phyloP scores from a whole-genome alignment of 179 eudicot genomes.

The Carnegiea gigantea region DNA sequence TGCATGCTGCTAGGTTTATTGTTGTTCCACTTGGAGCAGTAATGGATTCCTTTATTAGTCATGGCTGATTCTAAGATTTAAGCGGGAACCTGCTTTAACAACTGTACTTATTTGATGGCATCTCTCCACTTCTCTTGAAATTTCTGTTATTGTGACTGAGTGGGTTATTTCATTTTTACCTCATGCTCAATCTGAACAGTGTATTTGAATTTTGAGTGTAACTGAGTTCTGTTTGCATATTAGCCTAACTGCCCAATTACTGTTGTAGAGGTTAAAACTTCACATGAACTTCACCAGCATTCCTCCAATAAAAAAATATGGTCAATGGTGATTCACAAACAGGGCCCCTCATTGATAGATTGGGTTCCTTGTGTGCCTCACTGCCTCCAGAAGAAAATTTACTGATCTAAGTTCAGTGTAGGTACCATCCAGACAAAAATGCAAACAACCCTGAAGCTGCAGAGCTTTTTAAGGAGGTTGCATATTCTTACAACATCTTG shows the following conservation, averaged over 20 bases:
- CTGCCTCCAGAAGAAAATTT: conserved; percentile 9
- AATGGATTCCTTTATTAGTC: not conserved
- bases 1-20: not conserved
- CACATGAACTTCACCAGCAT: not conserved
- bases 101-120: not conserved
- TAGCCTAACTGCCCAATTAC: not conserved
- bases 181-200: not conserved
- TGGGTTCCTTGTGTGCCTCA: not conserved
- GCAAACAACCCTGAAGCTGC: conserved; percentile 94
- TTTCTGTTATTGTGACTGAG: not conserved
- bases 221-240: not conserved
- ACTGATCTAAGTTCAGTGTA: conserved; percentile 35
- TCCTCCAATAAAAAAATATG: not conserved
- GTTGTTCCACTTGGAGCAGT: not conserved
- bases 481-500: conserved; percentile 85
- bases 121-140: not conserved
- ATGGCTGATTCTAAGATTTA: not conserved
- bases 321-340: not conserved
- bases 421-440: conserved; percentile 99
- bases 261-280: not conserved
- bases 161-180: not conserved
- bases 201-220: not conserved
- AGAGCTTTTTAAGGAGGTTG: conserved; percentile 95
- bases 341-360: not conserved
- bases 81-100: not conserved